phyloP scores from a whole-genome alignment of 208 protist species.

The Crithidia brevicula region DNA sequence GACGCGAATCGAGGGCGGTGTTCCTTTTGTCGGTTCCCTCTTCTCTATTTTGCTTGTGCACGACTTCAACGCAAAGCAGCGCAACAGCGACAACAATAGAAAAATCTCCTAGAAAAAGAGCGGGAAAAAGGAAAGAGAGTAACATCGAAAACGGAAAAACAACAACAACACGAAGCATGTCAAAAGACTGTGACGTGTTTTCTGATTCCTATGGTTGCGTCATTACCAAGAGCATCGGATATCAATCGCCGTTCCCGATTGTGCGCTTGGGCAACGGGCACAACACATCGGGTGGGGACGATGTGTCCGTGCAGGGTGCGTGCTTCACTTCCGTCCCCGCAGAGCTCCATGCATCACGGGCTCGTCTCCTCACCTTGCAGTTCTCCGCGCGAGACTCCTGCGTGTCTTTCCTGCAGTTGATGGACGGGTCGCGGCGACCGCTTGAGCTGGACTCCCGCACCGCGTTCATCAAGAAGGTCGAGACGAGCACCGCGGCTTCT shows the following conservation, averaged over 20 bases:
- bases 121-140: neutral
- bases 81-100: constrained; percentile 1
- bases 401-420: constrained; percentile 29
- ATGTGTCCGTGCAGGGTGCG: constrained; percentile 7
- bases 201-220: constrained; percentile 58
- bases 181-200: constrained; percentile 53
- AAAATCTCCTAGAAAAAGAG: neutral
- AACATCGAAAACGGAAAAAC: neutral
- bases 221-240: constrained; percentile 47
- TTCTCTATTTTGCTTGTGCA: no score
- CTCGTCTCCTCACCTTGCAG: constrained; percentile 28
- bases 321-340: constrained; percentile 24
- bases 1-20: no score
- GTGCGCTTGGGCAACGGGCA: constrained; percentile 33
- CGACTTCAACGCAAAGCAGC: no score
- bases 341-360: constrained; percentile 4
- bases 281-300: neutral
- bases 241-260: constrained; percentile 54
- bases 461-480: constrained; percentile 25
- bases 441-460: constrained; percentile 14
- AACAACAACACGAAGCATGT: constrained; percentile 6
- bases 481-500: neutral
- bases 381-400: constrained; percentile 8
- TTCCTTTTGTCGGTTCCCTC: no score
- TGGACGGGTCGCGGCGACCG: constrained; percentile 5